Evolutionary conservation across 2,329 filamentous ascomycete species (phyloP).

Genomic region (Penicillium sp.): DNA sequence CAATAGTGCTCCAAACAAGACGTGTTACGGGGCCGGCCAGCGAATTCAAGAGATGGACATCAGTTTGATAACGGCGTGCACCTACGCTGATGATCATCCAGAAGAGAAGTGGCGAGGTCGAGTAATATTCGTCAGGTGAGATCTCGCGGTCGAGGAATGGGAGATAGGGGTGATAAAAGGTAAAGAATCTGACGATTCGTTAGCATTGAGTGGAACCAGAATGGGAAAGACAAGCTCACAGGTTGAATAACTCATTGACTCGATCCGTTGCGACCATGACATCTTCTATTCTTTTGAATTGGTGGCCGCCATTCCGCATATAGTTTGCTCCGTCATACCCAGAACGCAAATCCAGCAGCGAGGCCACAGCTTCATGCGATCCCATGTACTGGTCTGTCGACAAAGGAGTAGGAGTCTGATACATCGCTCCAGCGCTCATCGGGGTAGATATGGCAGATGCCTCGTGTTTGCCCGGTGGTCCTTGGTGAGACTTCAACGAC

Average conservation of each 20-base stretch:
- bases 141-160: constrained; percentile 57
- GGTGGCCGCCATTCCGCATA: constrained; percentile 47
- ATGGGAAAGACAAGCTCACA: constrained; percentile 29
- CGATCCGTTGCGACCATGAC: constrained; percentile 42
- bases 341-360: constrained; percentile 47
- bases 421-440: constrained; percentile 29
- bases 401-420: constrained; percentile 33
- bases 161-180: constrained; percentile 60
- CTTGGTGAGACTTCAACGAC: constrained; percentile 18
- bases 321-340: constrained; percentile 41
- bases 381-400: constrained; percentile 42
- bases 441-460: constrained; percentile 25
- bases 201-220: not conserved
- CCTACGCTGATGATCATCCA: constrained; percentile 64
- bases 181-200: constrained; percentile 55
- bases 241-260: constrained; percentile 43
- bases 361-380: constrained; percentile 49
- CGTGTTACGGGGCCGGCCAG: constrained; percentile 52
- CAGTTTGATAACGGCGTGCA: constrained; percentile 55
- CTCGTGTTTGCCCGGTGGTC: constrained; percentile 28
- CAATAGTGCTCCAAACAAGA: constrained; percentile 59
- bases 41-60: constrained; percentile 52
- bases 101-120: constrained; percentile 60
- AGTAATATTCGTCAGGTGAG: constrained; percentile 55
- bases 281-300: constrained; percentile 51